Base-by-base conservation (phyloP, 23 red algal genomes). In the Pyropia yezoensis region DNA sequence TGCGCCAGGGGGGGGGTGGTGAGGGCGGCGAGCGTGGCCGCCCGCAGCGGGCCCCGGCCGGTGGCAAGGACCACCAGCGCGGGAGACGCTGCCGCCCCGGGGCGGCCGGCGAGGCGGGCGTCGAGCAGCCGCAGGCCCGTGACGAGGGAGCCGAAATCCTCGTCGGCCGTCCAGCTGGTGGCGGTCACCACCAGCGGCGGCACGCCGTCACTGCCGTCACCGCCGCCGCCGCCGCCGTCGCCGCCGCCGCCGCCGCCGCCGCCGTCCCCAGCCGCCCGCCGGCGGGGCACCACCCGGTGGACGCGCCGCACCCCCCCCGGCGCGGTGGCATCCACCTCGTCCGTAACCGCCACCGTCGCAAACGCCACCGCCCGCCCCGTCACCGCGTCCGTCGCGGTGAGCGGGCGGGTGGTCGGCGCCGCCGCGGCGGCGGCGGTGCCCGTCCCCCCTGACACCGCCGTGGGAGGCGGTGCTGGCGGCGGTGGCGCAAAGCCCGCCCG, bases 131-230 rank as follows among this genome's bases (percentile, higher is more conserved):
- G 19, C 54, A 88, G 45, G 23, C 82, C 85, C 17, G 87, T 18
- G 7, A 85, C 56, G 1, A 96, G 82, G 1, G 84, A 50, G 50
- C 67, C 45, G 32, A 96, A 83, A 55, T 89, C 74, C 52, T 96
- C 92, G 54, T 96, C 92, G 30, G 92, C 85, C 5, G 92, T 89
- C 92, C 92, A 96, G 70, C 92, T 96, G 16, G 92, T 90, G 19
- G 72, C 60, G 18, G 75, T 74, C 11, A 87, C 70, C 3, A 82
- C 49, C 68, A 83, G 22, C 34, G 76, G 39, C 39, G 39, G 39
- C 39, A 47, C 39, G 39, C 39, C 9, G 7, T 8, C 9, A 8
- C 39, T 8, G 39, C 9, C 39, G 39, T 13, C 39, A 8, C 39
- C 39, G 39, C 39, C 39, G 39, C 9, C 39, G 9, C 39, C 3